Evolutionary conservation across 2,329 filamentous ascomycete genomes (phyloP), one percentile per base, ranked within the genome.

Genomic region (Eurotiales sp.): DNA sequence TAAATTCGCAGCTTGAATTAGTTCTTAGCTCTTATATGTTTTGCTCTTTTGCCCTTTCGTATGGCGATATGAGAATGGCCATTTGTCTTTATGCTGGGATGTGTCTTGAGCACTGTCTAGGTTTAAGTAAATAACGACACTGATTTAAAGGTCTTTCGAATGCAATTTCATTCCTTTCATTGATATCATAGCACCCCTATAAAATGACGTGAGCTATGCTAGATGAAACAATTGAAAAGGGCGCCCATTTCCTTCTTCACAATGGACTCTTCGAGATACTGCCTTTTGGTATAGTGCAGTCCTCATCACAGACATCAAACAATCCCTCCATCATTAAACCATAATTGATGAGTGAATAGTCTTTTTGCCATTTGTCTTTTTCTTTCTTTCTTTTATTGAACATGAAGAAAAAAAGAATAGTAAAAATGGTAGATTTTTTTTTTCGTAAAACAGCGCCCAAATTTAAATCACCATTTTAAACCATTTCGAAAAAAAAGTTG

Each of bases 371-470:
- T 43, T 43, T 29, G 25, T 29, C 57, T 27, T 47, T 47, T 21
- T 47, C 23, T 47, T 25, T 47, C 8, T 22, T 30, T 30, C 30
- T 32, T 54, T 58, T 55, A 60, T 57, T 57, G 54, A 58, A 37
- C 21, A 54, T 34, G 46, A n/a, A n/a, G 27, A 43, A 51, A 48
- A 19, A 51, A 42, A 41, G 29, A 49, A 37, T 11, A 37, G 21
- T 11, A 37, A 19, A 15, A 17, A 37, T 17, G 21, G 21, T 10
- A 21, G 17, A 17, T 15, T 37, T 37, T 10, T 55, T 60, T 56
- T 56, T 63, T 66, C 61, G 61, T 62, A 63, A 60, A 59, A 57
- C 49, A 56, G 55, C 56, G 51, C 51, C 61, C 59, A 59, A 55
- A 55, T 56, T 56, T 49, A 53, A 39, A 42, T 49, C 51, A 48